A percentile compares a stretch with the other conserved stretches of the same genome.
Evolutionary conservation across 2,329 filamentous ascomycete species (phyloP).

Genomic region (Gyromitra esculenta): DNA sequence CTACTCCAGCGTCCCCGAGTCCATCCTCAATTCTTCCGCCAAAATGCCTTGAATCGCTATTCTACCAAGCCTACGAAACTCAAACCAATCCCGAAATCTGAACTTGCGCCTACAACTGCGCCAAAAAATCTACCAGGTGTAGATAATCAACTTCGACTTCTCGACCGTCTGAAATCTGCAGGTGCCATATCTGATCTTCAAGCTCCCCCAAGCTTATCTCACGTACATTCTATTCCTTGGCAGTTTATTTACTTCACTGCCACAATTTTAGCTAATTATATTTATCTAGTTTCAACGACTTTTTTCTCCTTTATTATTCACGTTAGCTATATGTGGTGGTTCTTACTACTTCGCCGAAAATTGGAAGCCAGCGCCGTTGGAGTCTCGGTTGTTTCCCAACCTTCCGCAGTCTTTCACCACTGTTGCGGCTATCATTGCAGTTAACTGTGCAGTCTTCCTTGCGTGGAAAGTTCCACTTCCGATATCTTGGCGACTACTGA

Average conservation of each 20-base stretch:
- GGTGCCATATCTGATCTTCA: conserved; percentile 46
- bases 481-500: conserved; percentile 72
- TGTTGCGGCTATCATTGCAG: conserved; percentile 69
- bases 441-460: conserved; percentile 69
- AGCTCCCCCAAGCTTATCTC: conserved; percentile 49
- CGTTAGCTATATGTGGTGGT: conserved; percentile 58
- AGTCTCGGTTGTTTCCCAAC: conserved; percentile 68
- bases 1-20: conserved; percentile 28
- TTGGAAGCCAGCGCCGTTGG: conserved; percentile 64
- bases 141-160: conserved; percentile 42
- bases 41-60: conserved; percentile 25
- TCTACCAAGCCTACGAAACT: conserved; percentile 30
- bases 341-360: conserved; percentile 59
- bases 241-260: background rate
- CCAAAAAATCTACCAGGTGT: conserved; percentile 21
- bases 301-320: conserved; percentile 59
- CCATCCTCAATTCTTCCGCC: conserved; percentile 37
- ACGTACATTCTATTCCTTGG: conserved; percentile 22
- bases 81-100: conserved; percentile 11
- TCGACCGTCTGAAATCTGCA: conserved; percentile 45
- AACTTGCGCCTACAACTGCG: conserved; percentile 7
- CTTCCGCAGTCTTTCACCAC: conserved; percentile 72
- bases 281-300: conserved; percentile 59
- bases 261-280: conserved; percentile 13
- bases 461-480: conserved; percentile 74